These are phyloP conservation scores for Collybia mongolica DNA, from an alignment of 768 basidiomycete species.

Conservation along the genomic window DNA sequence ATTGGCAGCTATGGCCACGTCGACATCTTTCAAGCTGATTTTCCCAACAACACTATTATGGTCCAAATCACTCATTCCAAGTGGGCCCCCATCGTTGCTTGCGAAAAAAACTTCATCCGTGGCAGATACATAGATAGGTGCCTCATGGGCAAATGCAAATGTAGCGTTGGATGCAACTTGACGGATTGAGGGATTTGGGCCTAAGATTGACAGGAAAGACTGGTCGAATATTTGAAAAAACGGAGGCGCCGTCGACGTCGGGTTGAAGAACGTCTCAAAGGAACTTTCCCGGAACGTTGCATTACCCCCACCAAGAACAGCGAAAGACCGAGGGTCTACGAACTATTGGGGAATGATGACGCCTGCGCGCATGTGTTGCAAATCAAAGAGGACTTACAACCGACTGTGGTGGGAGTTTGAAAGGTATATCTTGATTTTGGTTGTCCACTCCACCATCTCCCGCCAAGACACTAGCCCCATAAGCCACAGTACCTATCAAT, in stretches of 20 bases:
- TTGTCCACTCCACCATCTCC: background rate
- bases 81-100: conserved; percentile 64
- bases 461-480: conserved; percentile 1
- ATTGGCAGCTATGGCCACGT: conserved; percentile 36
- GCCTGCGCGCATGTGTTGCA: background rate
- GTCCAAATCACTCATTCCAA: conserved; percentile 62
- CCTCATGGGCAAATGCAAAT: conserved; percentile 79
- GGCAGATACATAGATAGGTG: conserved; percentile 63
- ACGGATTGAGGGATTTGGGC: conserved; percentile 52
- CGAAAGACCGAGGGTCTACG: conserved; percentile 48
- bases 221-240: conserved; percentile 54
- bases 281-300: conserved; percentile 35
- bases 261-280: conserved; percentile 51
- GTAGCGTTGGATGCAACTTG: conserved; percentile 58
- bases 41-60: conserved; percentile 64
- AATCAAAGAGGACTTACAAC: conserved; percentile 21
- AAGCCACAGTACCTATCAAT: conserved; percentile 5
- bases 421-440: conserved; percentile 3
- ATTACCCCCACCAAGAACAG: conserved; percentile 40
- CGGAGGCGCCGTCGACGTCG: conserved; percentile 54
- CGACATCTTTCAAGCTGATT: conserved; percentile 59
- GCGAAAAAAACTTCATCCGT: conserved; percentile 76
- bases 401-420: conserved; percentile 26
- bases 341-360: conserved; percentile 31
- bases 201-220: conserved; percentile 62